Evolutionary conservation across 495 filamentous ascomycete species (phyloP), one percentile per base, ranked within the genome.

Genomic region (Trichoderma gamsii): DNA sequence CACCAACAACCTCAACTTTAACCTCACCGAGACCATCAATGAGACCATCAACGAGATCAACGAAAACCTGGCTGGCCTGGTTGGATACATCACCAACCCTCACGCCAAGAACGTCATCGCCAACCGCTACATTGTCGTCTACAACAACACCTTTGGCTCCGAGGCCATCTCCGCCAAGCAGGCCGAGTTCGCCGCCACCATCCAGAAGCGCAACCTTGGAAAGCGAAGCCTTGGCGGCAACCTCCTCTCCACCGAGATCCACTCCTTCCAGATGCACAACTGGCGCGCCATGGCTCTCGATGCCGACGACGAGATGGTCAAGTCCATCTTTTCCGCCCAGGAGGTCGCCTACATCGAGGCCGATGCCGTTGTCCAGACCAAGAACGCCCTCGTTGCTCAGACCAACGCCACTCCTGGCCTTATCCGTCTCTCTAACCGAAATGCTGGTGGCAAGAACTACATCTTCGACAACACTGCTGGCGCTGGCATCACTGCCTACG

Each of bases 281-380:
- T 83, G 79, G 82, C 78, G 78, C 13, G 81, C 80, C 68, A 80
- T 81, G 78, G 73, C 78, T 23, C 74, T 84, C 51, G 80, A 84
- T 70, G 79, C 77, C 32, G 81, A 84, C 67, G 80, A 84, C 68
- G 69, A 72, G 65, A 77, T 78, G 73, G 78, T 81, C 72, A 77
- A 75, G 68, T 72, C 81, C 52, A 80, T 84, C 68, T 79, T 75
- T 69, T 69, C 73, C 35, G 71, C 74, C 72, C 74, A 78, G 15
- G 79, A 77, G 73, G 81, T 85, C 61, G 77, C 74, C 64, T 84
- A 81, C 71, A 74, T 84, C 67, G 80, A 84, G 74, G 80, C 81
- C 66, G 81, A 84, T 68, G 76, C 76, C 52, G 72, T 74, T 41
- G 74, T 82, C 70, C 73, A 75, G 51, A 64, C 76, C 66, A 71